phyloP scores from a whole-genome alignment of 495 filamentous ascomycete genomes.

The Podospora conica region DNA sequence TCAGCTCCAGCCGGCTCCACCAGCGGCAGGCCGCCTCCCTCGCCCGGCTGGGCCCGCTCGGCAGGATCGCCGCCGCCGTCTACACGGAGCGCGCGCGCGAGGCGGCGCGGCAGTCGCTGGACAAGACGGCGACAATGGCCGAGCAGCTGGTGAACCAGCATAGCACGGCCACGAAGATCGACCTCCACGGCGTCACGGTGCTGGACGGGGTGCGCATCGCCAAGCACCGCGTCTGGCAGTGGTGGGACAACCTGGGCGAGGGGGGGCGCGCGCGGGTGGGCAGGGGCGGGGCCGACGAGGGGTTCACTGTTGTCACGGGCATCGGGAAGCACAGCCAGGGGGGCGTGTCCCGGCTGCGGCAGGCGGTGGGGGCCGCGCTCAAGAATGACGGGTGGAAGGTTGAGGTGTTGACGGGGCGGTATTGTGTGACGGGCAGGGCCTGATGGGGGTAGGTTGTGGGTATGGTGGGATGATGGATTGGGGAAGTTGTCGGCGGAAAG shows the following conservation, averaged over 20 bases:
- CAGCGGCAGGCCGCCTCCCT: slow-evolving; percentile 27
- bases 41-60: slow-evolving; percentile 34
- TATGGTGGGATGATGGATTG: background rate
- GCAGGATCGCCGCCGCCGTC: slow-evolving; percentile 32
- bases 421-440: slow-evolving; percentile 53
- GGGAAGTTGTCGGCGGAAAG: background rate
- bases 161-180: slow-evolving; percentile 51
- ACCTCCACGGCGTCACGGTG: slow-evolving; percentile 82
- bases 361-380: slow-evolving; percentile 73
- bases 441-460: background rate
- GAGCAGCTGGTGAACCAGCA: slow-evolving; percentile 56
- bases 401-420: slow-evolving; percentile 57
- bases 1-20: background rate
- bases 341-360: slow-evolving; percentile 66
- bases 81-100: slow-evolving; percentile 33
- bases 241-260: slow-evolving; percentile 75
- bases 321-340: slow-evolving; percentile 70
- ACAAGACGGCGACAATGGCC: slow-evolving; percentile 33
- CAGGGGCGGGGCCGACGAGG: slow-evolving; percentile 30
- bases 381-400: slow-evolving; percentile 77
- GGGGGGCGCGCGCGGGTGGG: slow-evolving; percentile 38
- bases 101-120: slow-evolving; percentile 20
- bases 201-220: slow-evolving; percentile 72
- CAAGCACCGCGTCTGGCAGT: slow-evolving; percentile 55
- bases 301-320: slow-evolving; percentile 73